Conservation (phyloP, 2,329 filamentous ascomycete species). For the Hypoxylon sp. region DNA sequence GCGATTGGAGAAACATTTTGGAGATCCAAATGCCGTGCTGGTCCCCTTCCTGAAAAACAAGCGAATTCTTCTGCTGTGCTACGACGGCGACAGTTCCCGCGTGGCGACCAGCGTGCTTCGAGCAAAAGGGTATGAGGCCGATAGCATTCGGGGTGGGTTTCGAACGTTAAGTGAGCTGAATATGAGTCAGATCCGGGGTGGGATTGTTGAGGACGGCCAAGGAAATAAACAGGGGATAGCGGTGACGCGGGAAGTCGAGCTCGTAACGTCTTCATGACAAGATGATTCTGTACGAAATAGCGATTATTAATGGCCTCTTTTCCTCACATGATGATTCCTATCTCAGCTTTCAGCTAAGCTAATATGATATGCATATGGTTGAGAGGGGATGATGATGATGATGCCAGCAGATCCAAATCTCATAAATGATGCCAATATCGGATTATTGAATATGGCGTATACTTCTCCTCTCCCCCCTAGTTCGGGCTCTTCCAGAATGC, state of each 20-base stretch:
- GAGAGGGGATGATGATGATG: too few species aligned
- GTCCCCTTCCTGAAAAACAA: conserved; percentile 42
- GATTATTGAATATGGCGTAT: too few species aligned
- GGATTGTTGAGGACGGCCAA: neutral
- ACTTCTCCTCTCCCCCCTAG: too few species aligned
- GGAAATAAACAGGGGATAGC: conserved; percentile 12
- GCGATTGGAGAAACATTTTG: conserved; percentile 56
- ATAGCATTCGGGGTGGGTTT: conserved; percentile 56
- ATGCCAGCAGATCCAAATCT: too few species aligned
- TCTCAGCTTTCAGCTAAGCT: too few species aligned
- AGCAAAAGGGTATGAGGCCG: conserved; percentile 57
- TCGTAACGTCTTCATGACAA: conserved; percentile 20
- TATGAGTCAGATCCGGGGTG: neutral
- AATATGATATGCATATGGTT: too few species aligned
- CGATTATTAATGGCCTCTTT: too few species aligned
- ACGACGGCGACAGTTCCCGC: conserved; percentile 62
- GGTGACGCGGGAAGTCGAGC: conserved; percentile 20
- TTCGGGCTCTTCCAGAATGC: too few species aligned
- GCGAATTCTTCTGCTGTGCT: conserved; percentile 59
- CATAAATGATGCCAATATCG: too few species aligned
- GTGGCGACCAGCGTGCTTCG: conserved; percentile 63
- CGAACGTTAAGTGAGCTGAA: conserved; percentile 13
- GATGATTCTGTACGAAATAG: too few species aligned
- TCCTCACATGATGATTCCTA: too few species aligned
- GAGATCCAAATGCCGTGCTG: conserved; percentile 35